These are phyloP conservation scores for Lunularia cruciata DNA, from an alignment of 225 moss, liverwort and hornwort genomes.

Conservation along the genomic window DNA sequence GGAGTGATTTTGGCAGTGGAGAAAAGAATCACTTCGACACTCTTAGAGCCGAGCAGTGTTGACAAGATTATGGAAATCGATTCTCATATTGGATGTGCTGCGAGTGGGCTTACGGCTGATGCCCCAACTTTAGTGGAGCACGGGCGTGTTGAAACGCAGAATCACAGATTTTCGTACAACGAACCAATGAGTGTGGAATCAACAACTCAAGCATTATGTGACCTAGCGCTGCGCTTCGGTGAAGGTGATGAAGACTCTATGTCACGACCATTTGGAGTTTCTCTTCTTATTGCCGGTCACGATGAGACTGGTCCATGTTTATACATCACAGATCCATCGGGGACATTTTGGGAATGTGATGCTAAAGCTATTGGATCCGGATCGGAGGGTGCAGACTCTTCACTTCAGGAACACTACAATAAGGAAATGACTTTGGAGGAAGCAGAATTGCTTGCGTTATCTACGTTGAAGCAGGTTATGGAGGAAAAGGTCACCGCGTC, in stretches of 20 bases:
- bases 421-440: constrained; percentile 96
- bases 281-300: constrained; percentile 91
- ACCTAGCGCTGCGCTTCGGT: constrained; percentile 87
- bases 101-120: constrained; percentile 92
- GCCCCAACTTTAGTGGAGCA: constrained; percentile 95
- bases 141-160: constrained; percentile 94
- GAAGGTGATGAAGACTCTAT: constrained; percentile 97
- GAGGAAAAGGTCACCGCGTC: constrained; percentile 78
- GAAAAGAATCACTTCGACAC: constrained; percentile 54
- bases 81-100: constrained; percentile 88
- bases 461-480: constrained; percentile 97
- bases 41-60: constrained; percentile 80
- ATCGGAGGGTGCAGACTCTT: constrained; percentile 95
- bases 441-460: constrained; percentile 88
- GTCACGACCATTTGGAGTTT: constrained; percentile 97
- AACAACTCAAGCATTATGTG: constrained; percentile 92
- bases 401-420: constrained; percentile 89
- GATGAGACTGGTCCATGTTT: constrained; percentile 90
- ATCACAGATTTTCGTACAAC: constrained; percentile 93
- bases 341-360: constrained; percentile 98
- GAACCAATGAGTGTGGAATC: constrained; percentile 97
- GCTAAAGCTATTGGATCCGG: constrained; percentile 98
- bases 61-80: constrained; percentile 99
- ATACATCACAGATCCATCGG: constrained; percentile 95
- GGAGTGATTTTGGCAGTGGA: constrained; percentile 60